phyloP scores from a whole-genome alignment of 768 basidiomycete species.

The Leccinum truebloodii region DNA sequence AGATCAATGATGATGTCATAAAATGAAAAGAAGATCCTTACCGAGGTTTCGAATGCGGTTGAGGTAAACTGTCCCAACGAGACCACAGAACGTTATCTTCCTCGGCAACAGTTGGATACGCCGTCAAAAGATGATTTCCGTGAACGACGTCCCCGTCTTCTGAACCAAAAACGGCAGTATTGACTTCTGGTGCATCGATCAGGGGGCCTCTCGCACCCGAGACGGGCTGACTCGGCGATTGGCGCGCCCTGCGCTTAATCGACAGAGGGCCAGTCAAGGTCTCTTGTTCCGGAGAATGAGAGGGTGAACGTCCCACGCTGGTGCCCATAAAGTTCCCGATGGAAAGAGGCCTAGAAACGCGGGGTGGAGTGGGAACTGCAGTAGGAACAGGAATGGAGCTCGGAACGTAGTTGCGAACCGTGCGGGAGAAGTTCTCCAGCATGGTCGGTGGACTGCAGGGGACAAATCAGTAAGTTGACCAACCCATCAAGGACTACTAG shows the following conservation, averaged over 20 bases:
- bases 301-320: conserved; percentile 21
- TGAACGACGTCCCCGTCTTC: conserved; percentile 27
- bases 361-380: conserved; percentile 48
- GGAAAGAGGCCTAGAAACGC: conserved; percentile 49
- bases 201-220: conserved; percentile 6
- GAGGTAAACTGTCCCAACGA: conserved; percentile 32
- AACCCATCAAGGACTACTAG: background rate
- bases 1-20: background rate
- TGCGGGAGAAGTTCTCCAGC: conserved; percentile 52
- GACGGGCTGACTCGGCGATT: conserved; percentile 13
- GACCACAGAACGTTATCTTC: conserved; percentile 36
- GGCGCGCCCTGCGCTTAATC: conserved; percentile 12
- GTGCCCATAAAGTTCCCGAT: conserved; percentile 45
- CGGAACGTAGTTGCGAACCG: conserved; percentile 56
- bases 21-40: conserved; percentile 7
- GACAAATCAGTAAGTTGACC: conserved; percentile 11
- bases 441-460: conserved; percentile 46
- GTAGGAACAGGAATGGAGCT: conserved; percentile 50
- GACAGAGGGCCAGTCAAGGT: conserved; percentile 10
- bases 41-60: conserved; percentile 20
- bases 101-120: conserved; percentile 33
- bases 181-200: conserved; percentile 18
- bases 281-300: conserved; percentile 13
- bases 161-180: conserved; percentile 12
- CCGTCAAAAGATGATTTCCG: conserved; percentile 19